Conservation (phyloP, 2,329 filamentous ascomycete species). For the Aspergillus brasiliensis region DNA sequence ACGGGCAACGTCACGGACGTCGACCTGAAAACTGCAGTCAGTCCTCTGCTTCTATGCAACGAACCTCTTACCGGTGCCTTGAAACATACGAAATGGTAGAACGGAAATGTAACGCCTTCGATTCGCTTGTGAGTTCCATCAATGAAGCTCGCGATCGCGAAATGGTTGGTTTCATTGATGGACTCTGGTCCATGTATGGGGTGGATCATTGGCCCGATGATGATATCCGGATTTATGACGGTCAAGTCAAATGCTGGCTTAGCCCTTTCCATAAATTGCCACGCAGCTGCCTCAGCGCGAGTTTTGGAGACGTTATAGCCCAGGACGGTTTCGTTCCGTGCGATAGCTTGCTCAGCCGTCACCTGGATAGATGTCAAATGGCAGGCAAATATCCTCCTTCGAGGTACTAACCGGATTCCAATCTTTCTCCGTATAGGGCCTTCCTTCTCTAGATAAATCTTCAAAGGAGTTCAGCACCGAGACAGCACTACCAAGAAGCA, state of each 20-base stretch:
- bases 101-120: constrained; percentile 22
- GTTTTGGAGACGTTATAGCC: constrained; percentile 23
- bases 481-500: constrained; percentile 43
- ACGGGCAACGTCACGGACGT: constrained; percentile 16
- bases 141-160: constrained; percentile 25
- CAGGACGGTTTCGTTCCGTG: constrained; percentile 15
- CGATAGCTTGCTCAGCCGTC: constrained; percentile 19
- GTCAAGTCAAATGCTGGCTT: constrained; percentile 15
- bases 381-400: neutral
- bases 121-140: constrained; percentile 23
- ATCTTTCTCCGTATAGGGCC: constrained; percentile 28
- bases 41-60: neutral
- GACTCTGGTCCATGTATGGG: constrained; percentile 18
- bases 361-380: constrained; percentile 10
- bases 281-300: constrained; percentile 16
- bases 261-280: constrained; percentile 20
- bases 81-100: constrained; percentile 17
- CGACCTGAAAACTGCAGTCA: neutral
- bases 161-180: constrained; percentile 26
- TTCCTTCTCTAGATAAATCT: constrained; percentile 18
- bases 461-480: constrained; percentile 31
- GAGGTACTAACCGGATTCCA: constrained; percentile 21
- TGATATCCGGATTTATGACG: constrained; percentile 25
- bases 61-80: neutral
- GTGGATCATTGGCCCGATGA: constrained; percentile 27